Evolutionary conservation across 176 grass and related monocot genomes (phyloP).

Genomic region (Avena eriantha): DNA sequence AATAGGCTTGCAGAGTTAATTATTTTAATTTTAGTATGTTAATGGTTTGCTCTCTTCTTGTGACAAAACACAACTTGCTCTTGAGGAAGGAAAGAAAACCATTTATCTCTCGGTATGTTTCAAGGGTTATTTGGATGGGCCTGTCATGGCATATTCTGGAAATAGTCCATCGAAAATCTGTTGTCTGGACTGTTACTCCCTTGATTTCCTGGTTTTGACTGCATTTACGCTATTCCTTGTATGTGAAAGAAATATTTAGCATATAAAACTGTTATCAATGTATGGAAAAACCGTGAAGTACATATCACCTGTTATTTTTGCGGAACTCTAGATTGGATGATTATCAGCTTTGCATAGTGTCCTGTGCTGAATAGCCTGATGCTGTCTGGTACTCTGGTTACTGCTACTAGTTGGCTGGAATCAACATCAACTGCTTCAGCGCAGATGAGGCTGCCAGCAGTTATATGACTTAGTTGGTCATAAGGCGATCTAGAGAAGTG

Average conservation of each 20-base stretch:
- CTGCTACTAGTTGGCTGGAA: not conserved
- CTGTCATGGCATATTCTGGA: constrained; percentile 13
- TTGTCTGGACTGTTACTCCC: not conserved
- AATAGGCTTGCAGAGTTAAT: not conserved
- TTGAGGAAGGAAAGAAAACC: not conserved
- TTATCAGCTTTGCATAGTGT: not conserved
- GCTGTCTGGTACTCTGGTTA: not conserved
- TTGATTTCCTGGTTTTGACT: constrained; percentile 26
- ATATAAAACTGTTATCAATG: not conserved
- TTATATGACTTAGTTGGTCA: constrained; percentile 3
- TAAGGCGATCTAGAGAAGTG: constrained; percentile 3
- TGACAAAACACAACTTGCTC: constrained; percentile 12
- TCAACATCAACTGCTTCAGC: constrained; percentile 10
- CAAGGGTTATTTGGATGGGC: not conserved
- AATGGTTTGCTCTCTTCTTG: not conserved
- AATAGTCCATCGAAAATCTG: not conserved
- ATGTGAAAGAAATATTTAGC: not conserved
- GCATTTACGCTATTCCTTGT: not conserved
- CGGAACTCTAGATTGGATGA: not conserved
- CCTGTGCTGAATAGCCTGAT: not conserved
- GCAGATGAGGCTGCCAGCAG: not conserved
- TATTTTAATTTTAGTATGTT: constrained; percentile 5
- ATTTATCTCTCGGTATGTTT: not conserved
- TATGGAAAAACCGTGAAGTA: constrained; percentile 10
- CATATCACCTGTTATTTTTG: constrained; percentile 1